Percentiles rank a stretch among this genome's conserved stretches.
Conservation (phyloP, 495 filamentous ascomycete species). For the Xylaria cubensis region DNA sequence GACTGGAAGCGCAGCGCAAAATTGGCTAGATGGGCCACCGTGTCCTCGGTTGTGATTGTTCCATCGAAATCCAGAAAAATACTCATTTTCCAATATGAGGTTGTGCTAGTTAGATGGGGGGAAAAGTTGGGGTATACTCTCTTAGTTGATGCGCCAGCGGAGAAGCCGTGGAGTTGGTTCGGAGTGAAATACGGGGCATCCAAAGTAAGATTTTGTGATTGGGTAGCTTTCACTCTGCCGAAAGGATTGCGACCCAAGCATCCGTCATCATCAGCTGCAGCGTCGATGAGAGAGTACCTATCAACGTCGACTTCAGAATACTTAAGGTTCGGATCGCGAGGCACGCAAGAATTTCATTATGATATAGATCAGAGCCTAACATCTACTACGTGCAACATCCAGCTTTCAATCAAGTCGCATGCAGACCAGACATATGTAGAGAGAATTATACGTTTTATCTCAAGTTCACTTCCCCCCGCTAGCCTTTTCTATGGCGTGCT, state of each 20-base stretch:
- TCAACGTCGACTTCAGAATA: neutral
- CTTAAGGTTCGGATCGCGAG: neutral
- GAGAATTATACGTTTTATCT: neutral
- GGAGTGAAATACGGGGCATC: neutral
- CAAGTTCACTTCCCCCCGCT: neutral
- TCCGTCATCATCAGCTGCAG: neutral
- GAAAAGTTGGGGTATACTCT: neutral
- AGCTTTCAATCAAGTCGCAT: neutral
- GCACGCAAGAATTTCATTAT: neutral
- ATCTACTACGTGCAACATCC: neutral
- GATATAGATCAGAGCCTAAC: neutral
- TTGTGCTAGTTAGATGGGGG: neutral
- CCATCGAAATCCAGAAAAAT: constrained; percentile 59
- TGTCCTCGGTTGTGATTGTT: constrained; percentile 53
- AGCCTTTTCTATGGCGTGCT: neutral
- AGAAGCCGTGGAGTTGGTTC: constrained; percentile 8
- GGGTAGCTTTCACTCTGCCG: neutral
- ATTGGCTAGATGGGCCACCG: constrained; percentile 38
- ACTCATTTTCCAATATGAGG: constrained; percentile 34
- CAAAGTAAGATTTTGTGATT: neutral
- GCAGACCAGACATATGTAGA: neutral
- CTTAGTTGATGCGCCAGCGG: constrained; percentile 17
- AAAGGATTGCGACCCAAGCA: neutral
- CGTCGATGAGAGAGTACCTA: neutral
- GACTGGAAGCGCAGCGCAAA: constrained; percentile 37